These are phyloP conservation scores for Tubosaeta sp. DNA, from an alignment of 768 basidiomycete species.

Conservation along the genomic window DNA sequence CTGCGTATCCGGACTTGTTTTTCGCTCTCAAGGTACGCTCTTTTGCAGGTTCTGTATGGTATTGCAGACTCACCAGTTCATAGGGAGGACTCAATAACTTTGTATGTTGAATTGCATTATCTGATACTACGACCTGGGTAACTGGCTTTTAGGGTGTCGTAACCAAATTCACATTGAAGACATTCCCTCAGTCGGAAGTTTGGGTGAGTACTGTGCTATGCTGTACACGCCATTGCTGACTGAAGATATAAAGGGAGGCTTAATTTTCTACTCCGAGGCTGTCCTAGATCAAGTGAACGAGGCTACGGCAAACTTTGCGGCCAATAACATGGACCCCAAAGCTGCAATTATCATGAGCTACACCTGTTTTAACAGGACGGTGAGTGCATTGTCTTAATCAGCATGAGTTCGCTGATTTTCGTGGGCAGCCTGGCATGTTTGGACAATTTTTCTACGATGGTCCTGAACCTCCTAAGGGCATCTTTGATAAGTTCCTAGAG, in stretches of 20 bases:
- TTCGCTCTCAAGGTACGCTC: conserved; percentile 35
- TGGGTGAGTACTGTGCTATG: conserved; percentile 40
- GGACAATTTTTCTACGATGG: conserved; percentile 1
- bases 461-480: conserved; percentile 9
- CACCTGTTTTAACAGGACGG: too few species aligned
- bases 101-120: neutral
- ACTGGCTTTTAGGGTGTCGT: conserved; percentile 43
- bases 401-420: too few species aligned
- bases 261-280: neutral
- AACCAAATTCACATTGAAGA: conserved; percentile 49
- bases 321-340: too few species aligned
- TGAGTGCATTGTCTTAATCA: too few species aligned
- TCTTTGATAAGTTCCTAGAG: conserved; percentile 25
- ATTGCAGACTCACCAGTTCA: neutral
- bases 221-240: neutral
- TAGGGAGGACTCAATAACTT: too few species aligned
- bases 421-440: too few species aligned
- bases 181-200: conserved; percentile 49
- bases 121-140: neutral
- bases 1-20: conserved; percentile 44
- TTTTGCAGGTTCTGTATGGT: neutral
- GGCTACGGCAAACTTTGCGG: too few species aligned
- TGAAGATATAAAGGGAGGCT: conserved; percentile 40
- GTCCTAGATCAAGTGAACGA: too few species aligned
- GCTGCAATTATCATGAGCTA: too few species aligned